Evolutionary conservation across 345 rosid species (phyloP).

Genomic region (Abelmoschus esculentus): DNA sequence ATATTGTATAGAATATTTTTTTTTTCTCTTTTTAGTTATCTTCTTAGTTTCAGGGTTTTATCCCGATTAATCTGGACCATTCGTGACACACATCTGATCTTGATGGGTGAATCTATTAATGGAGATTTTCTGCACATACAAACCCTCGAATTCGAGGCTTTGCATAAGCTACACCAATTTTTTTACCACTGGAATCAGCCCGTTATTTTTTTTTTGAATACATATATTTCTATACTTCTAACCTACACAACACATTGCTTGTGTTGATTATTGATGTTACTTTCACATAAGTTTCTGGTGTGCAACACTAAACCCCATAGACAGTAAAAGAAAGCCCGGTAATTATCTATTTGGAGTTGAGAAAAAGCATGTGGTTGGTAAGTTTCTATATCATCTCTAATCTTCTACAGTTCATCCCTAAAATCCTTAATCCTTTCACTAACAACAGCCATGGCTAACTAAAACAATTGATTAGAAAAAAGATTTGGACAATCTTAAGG

Average conservation of each 20-base stretch:
- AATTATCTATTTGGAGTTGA: background rate
- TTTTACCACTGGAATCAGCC: no score
- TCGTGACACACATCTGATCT: no score
- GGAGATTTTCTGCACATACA: no score
- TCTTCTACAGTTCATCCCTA: slow-evolving; percentile 18
- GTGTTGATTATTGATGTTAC: slow-evolving; percentile 25
- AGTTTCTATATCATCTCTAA: slow-evolving; percentile 19
- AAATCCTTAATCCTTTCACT: slow-evolving; percentile 18
- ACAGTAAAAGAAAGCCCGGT: background rate
- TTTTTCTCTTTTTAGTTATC: no score
- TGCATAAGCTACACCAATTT: no score
- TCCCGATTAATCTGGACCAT: no score
- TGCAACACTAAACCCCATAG: slow-evolving; percentile 12
- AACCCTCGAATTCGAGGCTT: no score
- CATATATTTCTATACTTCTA: no score
- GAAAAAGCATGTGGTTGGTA: slow-evolving; percentile 29
- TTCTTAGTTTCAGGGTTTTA: no score
- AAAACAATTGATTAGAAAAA: slow-evolving; percentile 9
- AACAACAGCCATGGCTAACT: slow-evolving; percentile 36
- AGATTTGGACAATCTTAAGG: slow-evolving; percentile 11
- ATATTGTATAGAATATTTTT: no score
- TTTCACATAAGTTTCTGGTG: slow-evolving; percentile 16
- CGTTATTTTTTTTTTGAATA: no score
- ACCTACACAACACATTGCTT: slow-evolving; percentile 1
- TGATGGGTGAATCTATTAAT: no score